Evolutionary conservation across 108 stramenopile species (phyloP), one percentile per base, ranked within the genome.

Genomic region (Thalassiosira profunda): DNA sequence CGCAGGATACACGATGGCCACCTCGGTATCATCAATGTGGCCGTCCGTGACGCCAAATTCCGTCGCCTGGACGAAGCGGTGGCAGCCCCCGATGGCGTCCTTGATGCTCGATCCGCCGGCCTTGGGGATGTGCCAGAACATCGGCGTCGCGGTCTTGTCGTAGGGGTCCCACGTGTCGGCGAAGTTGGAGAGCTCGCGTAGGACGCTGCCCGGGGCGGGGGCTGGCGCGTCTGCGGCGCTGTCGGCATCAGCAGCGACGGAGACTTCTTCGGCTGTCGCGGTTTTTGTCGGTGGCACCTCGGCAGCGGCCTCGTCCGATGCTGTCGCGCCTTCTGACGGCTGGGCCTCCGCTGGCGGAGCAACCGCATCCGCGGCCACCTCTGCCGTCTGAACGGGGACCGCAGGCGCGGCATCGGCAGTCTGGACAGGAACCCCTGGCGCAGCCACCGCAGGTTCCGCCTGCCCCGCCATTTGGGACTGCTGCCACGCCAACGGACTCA

Each of bases 1-100:
- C 12, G 34, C 45, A 11, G 83, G 83, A 36, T 84, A 84, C 14
- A 85, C 84, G 17, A 85, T 63, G 3, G 80, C 81, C 9, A 85
- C 61, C 47, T 69, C 77, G 36, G 72, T 75, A 55, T 85, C 84
- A 20, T 68, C 30, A 36, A 60, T 63, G 33, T 85, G 84, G 31
- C 84, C 84, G 60, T 85, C 84, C 0, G 77, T 82, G n/a, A 85
- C 63, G 36, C 84, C 84, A 38, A 79, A 80, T 64, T 85, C 84
- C 0, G 84, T 78, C 5, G 84, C 84, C 37, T 79, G 66, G 55
- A 79, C 73, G 14, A 80, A 67, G 10, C 84, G 84, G 70, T 81
- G 81, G 18, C 84, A 85, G 9, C 66, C 65, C 10, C 84, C 84
- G 34, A 85, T 62, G 31, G 63, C 45, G 56, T 85, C 84, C 53